Conservation (phyloP, 192 early-diverging fungal genomes). For the Kappamyces sp. region DNA sequence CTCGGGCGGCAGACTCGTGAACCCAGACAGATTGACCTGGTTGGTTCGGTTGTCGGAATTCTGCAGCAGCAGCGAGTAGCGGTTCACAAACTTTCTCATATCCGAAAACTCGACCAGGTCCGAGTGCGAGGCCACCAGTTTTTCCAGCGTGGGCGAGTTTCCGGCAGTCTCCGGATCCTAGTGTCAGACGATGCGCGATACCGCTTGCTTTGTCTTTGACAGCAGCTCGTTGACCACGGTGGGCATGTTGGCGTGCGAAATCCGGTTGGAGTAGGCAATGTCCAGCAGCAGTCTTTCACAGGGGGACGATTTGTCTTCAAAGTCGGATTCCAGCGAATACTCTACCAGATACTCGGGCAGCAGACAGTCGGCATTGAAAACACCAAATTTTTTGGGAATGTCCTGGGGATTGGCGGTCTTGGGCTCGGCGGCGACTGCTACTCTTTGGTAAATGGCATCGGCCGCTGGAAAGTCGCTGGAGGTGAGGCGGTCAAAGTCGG, state of each 20-base stretch:
- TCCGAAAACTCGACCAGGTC: slow-evolving; percentile 6
- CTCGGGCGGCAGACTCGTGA: not conserved
- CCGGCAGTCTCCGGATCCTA: not conserved
- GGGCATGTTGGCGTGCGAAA: slow-evolving; percentile 48
- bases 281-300: slow-evolving; percentile 41
- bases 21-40: slow-evolving; percentile 10
- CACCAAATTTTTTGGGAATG: slow-evolving; percentile 19
- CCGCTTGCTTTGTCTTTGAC: slow-evolving; percentile 2
- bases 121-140: not conserved
- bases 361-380: slow-evolving; percentile 27
- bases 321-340: slow-evolving; percentile 39
- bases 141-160: slow-evolving; percentile 4
- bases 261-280: slow-evolving; percentile 44
- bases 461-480: slow-evolving; percentile 15
- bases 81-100: not conserved
- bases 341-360: slow-evolving; percentile 49
- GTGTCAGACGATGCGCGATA: not conserved
- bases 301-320: slow-evolving; percentile 27
- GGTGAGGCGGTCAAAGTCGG: slow-evolving; percentile 14
- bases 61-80: slow-evolving; percentile 1
- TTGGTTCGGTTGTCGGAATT: not conserved
- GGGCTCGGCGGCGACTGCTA: slow-evolving; percentile 11
- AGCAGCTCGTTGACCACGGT: slow-evolving; percentile 35
- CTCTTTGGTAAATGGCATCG: slow-evolving; percentile 19
- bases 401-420: not conserved